Evolutionary conservation across 148 eudicot species (phyloP).

Genomic region (Camellia granthamiana): DNA sequence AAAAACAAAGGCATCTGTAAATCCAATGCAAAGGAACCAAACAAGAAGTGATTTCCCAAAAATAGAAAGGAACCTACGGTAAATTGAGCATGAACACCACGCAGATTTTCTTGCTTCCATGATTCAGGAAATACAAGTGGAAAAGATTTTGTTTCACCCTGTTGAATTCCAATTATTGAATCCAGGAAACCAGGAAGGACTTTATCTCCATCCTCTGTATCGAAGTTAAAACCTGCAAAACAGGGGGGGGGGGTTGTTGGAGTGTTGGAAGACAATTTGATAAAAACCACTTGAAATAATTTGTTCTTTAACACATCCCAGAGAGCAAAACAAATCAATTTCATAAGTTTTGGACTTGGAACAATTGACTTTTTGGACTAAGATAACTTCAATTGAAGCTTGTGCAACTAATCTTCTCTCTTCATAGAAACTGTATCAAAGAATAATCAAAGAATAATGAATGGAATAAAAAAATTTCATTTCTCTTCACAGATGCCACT

Average conservation of each 20-base stretch:
- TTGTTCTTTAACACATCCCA: neutral
- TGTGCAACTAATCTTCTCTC: neutral
- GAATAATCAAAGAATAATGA: neutral
- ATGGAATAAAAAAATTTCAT: neutral
- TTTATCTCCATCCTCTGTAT: constrained; percentile 86
- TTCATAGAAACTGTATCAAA: neutral
- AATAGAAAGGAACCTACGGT: constrained; percentile 53
- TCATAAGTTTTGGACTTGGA: neutral
- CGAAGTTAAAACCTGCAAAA: constrained; percentile 77
- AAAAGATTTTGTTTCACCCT: constrained; percentile 88
- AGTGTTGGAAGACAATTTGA: neutral
- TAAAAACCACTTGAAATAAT: constrained; percentile 7
- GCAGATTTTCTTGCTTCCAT: constrained; percentile 95
- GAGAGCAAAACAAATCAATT: neutral
- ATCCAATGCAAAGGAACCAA: constrained; percentile 2
- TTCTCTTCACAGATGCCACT: no score
- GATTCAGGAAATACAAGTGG: constrained; percentile 86
- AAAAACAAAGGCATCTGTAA: neutral
- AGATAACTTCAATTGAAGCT: neutral
- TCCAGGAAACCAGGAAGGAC: constrained; percentile 89
- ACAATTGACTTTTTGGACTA: neutral
- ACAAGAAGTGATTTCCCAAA: neutral
- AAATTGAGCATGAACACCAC: constrained; percentile 83
- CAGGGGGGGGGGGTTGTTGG: neutral
- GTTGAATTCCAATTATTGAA: constrained; percentile 75